phyloP scores from a whole-genome alignment of 2,329 filamentous ascomycete species.

The Pseudocercospora vitis region DNA sequence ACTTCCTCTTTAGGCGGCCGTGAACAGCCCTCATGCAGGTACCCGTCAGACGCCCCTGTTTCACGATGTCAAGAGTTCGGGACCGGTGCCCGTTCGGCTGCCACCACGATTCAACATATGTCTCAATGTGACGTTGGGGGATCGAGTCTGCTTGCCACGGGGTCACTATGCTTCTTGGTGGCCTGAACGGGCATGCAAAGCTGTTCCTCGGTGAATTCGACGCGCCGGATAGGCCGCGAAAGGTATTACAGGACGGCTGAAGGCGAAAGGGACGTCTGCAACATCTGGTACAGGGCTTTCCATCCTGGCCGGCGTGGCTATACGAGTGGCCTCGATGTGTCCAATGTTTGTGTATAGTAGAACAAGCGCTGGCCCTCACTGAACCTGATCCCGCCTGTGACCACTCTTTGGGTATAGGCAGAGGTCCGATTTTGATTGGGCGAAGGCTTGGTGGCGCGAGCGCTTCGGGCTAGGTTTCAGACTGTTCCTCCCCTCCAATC shows the following conservation, averaged over 20 bases:
- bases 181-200: not conserved
- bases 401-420: not conserved
- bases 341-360: conserved; percentile 4
- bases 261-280: not conserved
- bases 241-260: not conserved
- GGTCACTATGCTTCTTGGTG: not conserved
- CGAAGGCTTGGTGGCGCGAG: conserved; percentile 8
- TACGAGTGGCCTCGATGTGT: conserved; percentile 4
- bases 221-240: not conserved
- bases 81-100: conserved; percentile 2
- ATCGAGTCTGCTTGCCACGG: not conserved
- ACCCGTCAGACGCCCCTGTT: conserved; percentile 16
- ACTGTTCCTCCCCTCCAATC: conserved; percentile 9
- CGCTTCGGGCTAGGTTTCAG: not conserved
- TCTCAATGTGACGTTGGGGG: no score
- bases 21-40: conserved; percentile 16
- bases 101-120: not conserved
- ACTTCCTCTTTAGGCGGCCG: conserved; percentile 13
- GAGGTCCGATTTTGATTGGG: not conserved
- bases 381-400: not conserved
- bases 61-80: conserved; percentile 11
- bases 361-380: conserved; percentile 1
- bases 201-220: not conserved
- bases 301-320: not conserved
- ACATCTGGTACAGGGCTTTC: not conserved